Percentiles rank a stretch among this genome's conserved stretches.
phyloP scores from a whole-genome alignment of 306 rosid genomes.

The Lablab purpureus region DNA sequence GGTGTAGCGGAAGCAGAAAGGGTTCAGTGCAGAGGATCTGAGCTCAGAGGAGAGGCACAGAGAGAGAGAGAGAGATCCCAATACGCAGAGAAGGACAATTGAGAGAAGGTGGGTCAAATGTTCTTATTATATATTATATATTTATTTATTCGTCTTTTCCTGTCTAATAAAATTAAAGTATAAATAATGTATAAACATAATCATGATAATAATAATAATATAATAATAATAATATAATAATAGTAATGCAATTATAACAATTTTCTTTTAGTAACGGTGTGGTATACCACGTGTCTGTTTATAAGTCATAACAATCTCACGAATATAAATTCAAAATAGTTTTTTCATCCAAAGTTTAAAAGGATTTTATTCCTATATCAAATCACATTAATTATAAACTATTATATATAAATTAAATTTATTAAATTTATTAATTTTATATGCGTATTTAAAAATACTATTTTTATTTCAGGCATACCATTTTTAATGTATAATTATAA shows the following conservation, averaged over 20 bases:
- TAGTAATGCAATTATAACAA: background rate
- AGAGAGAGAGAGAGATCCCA: slow-evolving; percentile 44
- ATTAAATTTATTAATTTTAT: too few relatives aligned
- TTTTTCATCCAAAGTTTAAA: too few relatives aligned
- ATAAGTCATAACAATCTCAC: background rate
- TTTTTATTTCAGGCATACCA: too few relatives aligned
- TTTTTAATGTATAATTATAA: too few relatives aligned
- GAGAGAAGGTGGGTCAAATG: slow-evolving; percentile 27
- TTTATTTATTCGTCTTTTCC: background rate
- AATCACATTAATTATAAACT: too few relatives aligned
- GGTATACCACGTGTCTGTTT: background rate
- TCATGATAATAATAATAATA: too few relatives aligned
- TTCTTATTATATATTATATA: slow-evolving; percentile 23
- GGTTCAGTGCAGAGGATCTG: slow-evolving; percentile 43
- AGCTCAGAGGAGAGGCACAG: slow-evolving; percentile 32
- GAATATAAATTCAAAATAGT: background rate
- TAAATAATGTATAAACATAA: background rate
- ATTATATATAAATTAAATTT: too few relatives aligned
- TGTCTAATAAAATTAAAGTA: background rate
- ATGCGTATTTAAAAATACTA: too few relatives aligned
- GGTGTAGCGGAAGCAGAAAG: slow-evolving; percentile 40
- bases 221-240: background rate
- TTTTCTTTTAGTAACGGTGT: background rate
- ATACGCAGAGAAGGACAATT: slow-evolving; percentile 38
- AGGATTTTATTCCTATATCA: too few relatives aligned